Evolutionary conservation across 1,284 basidiomycete genomes (phyloP), one percentile per base, ranked within the genome.

Genomic region (Dichomitus squalens): DNA sequence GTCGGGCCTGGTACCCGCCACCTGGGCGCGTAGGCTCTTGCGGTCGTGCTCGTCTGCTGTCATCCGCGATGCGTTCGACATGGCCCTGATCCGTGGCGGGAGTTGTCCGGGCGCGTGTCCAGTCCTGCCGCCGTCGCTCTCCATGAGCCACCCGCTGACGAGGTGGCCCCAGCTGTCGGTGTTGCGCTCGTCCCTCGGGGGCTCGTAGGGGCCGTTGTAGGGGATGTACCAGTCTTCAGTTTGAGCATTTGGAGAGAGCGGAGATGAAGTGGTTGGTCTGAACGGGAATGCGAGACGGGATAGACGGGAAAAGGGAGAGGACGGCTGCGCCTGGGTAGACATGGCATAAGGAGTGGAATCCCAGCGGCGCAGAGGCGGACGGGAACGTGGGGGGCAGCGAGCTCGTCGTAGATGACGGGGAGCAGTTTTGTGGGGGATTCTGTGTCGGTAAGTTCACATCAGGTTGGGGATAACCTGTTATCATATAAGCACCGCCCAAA

Each of bases 211-310:
- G 1, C 84, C 84, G 61, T 80, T 83, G 75, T 87, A 85, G 1
- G 84, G 84, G 55, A 83, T 84, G 69, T 84, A 85, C 83, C 83
- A 85, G 53, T 84, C 79, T 23, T 83, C 80, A 39, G 53, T 18
- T 47, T 61, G 52, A 25, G 60, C 55, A 16, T 58, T 61, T 38
- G 60, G 57, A 34, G 64, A 48, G 53, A 57, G 53, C 4, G 70
- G 64, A 21, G 68, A 63, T 36, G 66, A 50, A 21, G 63, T 57
- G 47, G 55, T 52, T 31, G 63, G 50, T 52, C 51, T 71, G 63
- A 62, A 68, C 52, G 54, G 64, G 50, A 55, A 63, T 38, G 61
- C 64, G 51, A 72, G 57, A 39, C 71, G 73, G 49, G 74, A 70
- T 36, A 76, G 70, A 33, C 76, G 74, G 55, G 75, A 71, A 53